Conservation (phyloP, 23 red algal genomes). For the Gracilaria domingensis region DNA sequence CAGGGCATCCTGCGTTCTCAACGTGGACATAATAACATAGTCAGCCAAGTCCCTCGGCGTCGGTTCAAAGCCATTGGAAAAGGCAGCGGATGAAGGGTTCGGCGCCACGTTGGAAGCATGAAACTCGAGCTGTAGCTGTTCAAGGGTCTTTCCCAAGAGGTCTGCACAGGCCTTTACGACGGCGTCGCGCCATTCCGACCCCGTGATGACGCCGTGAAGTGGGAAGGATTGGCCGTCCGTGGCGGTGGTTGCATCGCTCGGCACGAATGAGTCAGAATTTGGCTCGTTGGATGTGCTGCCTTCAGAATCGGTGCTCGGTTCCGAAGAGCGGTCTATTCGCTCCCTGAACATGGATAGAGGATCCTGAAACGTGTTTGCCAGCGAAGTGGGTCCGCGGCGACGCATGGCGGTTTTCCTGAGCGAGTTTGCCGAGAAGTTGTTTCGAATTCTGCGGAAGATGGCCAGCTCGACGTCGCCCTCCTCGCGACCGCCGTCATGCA, state of each 20-base stretch:
- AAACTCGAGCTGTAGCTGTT: constrained; percentile 49
- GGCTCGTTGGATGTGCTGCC: neutral
- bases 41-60: constrained; percentile 79
- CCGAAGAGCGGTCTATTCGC: neutral
- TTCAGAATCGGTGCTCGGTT: constrained; percentile 20
- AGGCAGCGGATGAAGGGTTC: neutral
- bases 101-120: neutral
- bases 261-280: constrained; percentile 1
- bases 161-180: constrained; percentile 71
- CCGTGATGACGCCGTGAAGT: neutral
- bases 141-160: constrained; percentile 60
- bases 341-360: constrained; percentile 65
- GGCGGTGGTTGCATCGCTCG: neutral
- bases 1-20: constrained; percentile 69
- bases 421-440: constrained; percentile 13
- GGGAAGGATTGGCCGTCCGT: neutral
- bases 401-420: constrained; percentile 20
- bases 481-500: constrained; percentile 54
- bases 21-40: constrained; percentile 82
- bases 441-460: constrained; percentile 63
- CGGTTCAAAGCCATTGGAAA: constrained; percentile 39
- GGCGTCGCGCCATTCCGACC: constrained; percentile 74
- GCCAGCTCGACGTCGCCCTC: constrained; percentile 71
- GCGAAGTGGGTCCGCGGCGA: constrained; percentile 12
- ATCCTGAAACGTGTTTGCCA: constrained; percentile 14